Conservation (phyloP, 2,329 filamentous ascomycete genomes). For the Cercospora nicotianae region DNA sequence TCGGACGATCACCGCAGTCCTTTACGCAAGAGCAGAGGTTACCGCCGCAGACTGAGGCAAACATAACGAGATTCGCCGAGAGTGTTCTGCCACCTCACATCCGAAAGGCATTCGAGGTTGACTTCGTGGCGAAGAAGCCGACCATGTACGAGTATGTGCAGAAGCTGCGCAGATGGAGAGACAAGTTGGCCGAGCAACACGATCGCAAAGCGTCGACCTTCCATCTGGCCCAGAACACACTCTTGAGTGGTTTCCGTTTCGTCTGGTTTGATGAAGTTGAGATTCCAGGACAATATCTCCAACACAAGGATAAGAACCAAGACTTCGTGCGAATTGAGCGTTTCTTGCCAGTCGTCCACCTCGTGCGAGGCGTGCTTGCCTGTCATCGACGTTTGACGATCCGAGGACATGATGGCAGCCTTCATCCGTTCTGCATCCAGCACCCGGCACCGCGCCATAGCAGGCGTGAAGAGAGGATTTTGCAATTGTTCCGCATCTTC, state of each 20-base stretch:
- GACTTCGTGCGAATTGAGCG: conserved; percentile 97
- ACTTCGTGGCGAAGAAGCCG: conserved; percentile 92
- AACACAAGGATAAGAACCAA: conserved; percentile 98
- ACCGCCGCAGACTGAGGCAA: conserved; percentile 84
- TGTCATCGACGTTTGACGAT: conserved; percentile 94
- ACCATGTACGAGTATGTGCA: conserved; percentile 99
- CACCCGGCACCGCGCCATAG: conserved; percentile 92
- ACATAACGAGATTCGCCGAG: conserved; percentile 95
- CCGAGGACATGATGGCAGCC: conserved; percentile 91
- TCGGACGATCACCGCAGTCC: conserved; percentile 79
- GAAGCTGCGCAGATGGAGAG: conserved; percentile 91
- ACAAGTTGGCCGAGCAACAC: conserved; percentile 96
- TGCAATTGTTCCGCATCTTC: conserved; percentile 96
- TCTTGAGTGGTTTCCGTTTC: conserved; percentile 93
- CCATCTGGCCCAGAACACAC: conserved; percentile 81
- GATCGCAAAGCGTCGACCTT: conserved; percentile 75
- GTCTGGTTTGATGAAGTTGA: conserved; percentile 99
- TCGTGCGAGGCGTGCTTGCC: conserved; percentile 84
- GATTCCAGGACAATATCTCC: conserved; percentile 92
- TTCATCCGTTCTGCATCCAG: conserved; percentile 96
- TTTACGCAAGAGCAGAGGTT: conserved; percentile 92
- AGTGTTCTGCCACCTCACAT: conserved; percentile 94
- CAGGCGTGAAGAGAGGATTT: conserved; percentile 86
- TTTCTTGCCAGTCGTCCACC: conserved; percentile 90
- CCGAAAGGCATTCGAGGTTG: conserved; percentile 92